Percentiles rank a stretch among this genome's conserved stretches.
These are phyloP conservation scores for Tolypocladium amazonense DNA, from an alignment of 2,329 filamentous ascomycete genomes.

Conservation along the genomic window DNA sequence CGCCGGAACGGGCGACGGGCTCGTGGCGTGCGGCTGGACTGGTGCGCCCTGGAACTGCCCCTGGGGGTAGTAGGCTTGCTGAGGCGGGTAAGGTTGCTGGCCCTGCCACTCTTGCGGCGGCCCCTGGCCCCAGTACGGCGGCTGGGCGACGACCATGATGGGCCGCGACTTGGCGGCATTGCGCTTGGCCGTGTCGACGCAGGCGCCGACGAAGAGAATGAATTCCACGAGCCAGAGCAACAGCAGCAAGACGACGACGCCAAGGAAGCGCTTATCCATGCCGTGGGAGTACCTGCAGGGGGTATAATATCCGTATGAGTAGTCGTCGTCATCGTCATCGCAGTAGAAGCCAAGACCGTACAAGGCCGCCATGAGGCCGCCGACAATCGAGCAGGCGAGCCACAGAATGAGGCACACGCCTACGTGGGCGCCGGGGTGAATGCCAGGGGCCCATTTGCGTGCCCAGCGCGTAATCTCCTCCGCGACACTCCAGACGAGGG, in stretches of 20 bases:
- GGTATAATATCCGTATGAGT: background rate
- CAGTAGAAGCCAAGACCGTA: background rate
- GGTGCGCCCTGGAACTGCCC: background rate
- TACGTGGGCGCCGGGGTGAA: conserved; percentile 34
- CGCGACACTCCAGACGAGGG: conserved; percentile 25
- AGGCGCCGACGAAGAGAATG: conserved; percentile 10
- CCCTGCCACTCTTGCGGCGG: background rate
- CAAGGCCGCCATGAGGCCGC: background rate
- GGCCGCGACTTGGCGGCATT: conserved; percentile 1
- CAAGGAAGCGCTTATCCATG: background rate
- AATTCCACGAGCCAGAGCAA: background rate
- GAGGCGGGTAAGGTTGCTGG: background rate
- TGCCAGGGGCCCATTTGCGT: conserved; percentile 21
- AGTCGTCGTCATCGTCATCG: background rate
- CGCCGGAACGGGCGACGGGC: background rate
- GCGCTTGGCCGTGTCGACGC: conserved; percentile 10
- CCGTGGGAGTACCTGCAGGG: background rate
- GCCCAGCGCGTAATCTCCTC: conserved; percentile 26
- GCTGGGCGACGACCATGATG: background rate
- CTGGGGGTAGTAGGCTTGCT: background rate
- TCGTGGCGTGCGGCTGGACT: background rate
- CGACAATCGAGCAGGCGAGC: conserved; percentile 9
- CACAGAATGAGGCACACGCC: conserved; percentile 30
- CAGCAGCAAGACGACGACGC: background rate
- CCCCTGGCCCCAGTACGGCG: background rate